Percentiles rank a stretch among this genome's conserved stretches.
Evolutionary conservation across 176 grass and related monocot genomes (phyloP).

Genomic region (Bonia amplexicaulis): DNA sequence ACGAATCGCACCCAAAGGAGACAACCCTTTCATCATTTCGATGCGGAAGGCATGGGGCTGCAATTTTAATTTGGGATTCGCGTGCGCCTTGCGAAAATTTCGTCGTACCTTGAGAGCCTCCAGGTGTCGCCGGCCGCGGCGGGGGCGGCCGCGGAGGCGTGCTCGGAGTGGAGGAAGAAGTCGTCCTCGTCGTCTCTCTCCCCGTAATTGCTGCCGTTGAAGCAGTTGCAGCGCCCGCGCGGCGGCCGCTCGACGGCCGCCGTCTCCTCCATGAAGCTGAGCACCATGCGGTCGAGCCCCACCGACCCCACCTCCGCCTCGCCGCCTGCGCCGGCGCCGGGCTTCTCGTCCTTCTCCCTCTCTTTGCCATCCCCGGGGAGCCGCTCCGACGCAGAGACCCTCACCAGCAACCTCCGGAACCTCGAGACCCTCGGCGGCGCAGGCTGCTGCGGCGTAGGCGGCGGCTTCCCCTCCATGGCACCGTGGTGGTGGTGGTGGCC

Average conservation of each 20-base stretch:
- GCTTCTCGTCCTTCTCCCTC: constrained; percentile 49
- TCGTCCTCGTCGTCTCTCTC: constrained; percentile 74
- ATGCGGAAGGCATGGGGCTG: not conserved
- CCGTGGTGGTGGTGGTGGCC: constrained; percentile 33
- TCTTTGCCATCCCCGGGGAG: constrained; percentile 35
- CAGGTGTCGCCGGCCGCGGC: constrained; percentile 38
- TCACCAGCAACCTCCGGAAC: constrained; percentile 62
- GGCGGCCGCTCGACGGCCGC: constrained; percentile 51
- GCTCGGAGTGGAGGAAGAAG: constrained; percentile 48
- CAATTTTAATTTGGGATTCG: not conserved
- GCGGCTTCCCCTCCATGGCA: constrained; percentile 55
- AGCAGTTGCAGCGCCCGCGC: constrained; percentile 79
- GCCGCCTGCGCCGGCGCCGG: not conserved
- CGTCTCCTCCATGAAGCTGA: constrained; percentile 80
- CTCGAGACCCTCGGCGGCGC: constrained; percentile 38
- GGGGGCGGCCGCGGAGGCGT: not conserved
- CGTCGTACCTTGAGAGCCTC: constrained; percentile 66
- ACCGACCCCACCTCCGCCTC: constrained; percentile 47
- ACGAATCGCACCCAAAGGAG: constrained; percentile 30
- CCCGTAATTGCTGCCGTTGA: constrained; percentile 73
- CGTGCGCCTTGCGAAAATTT: not conserved
- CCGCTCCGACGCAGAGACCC: constrained; percentile 42
- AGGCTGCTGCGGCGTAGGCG: not conserved
- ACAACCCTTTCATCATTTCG: constrained; percentile 12
- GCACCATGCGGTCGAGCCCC: constrained; percentile 76